Conservation (phyloP, 164 flowering plant genomes). For the Malania oleifera region DNA sequence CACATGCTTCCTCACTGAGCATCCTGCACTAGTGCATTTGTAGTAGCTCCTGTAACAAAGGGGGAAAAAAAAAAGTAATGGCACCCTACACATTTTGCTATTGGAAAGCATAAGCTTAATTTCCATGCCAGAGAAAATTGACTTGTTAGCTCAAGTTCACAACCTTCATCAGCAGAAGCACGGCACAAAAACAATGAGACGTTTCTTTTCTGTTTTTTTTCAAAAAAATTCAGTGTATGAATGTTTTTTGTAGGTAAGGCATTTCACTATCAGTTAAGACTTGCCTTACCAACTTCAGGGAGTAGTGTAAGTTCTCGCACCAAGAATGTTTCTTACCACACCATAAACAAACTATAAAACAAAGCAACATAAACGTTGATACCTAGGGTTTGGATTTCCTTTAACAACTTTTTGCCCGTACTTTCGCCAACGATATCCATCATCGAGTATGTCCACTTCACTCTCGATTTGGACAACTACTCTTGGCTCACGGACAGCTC, state of each 20-base stretch:
- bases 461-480: constrained; percentile 75
- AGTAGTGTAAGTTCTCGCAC: no score
- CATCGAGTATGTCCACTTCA: constrained; percentile 81
- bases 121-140: no score
- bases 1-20: constrained; percentile 74
- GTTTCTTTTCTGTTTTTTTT: background rate
- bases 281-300: no score
- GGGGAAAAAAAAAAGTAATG: background rate
- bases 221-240: no score
- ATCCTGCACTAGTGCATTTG: constrained; percentile 84
- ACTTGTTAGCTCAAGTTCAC: no score
- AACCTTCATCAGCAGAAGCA: no score
- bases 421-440: constrained; percentile 92
- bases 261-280: no score
- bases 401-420: constrained; percentile 89
- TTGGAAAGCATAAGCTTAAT: background rate
- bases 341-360: background rate
- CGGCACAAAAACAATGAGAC: no score
- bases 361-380: constrained; percentile 3
- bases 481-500: constrained; percentile 72
- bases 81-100: background rate
- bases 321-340: no score
- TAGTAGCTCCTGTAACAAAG: constrained; percentile 67
- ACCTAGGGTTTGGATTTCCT: constrained; percentile 93
- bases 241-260: no score